Conservation (phyloP, 2,329 filamentous ascomycete genomes). For the Pseudogymnoascus sp. region DNA sequence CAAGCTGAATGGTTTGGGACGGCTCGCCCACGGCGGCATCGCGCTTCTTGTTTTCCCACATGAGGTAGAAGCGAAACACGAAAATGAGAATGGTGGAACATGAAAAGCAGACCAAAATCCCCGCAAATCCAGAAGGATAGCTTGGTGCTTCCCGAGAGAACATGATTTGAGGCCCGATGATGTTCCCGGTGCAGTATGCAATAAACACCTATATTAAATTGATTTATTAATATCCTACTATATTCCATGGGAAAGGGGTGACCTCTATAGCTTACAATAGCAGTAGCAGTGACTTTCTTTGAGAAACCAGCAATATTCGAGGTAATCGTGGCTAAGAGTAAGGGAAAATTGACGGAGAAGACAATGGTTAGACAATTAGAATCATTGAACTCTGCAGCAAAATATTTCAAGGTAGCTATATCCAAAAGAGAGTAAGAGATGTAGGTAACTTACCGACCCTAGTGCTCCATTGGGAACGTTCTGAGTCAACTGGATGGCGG, state of each 20-base stretch:
- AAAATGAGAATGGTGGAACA: conserved; percentile 16
- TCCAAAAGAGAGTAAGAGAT: not conserved
- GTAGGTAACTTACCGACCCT: not conserved
- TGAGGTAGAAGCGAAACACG: conserved; percentile 20
- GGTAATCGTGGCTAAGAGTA: conserved; percentile 26
- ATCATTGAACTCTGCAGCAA: not conserved
- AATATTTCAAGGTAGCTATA: not conserved
- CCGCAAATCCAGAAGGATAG: conserved; percentile 23
- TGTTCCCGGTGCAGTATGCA: conserved; percentile 25
- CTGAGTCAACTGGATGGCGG: conserved; percentile 18
- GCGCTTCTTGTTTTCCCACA: conserved; percentile 17
- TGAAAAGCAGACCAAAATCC: conserved; percentile 23
- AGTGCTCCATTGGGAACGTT: conserved; percentile 26
- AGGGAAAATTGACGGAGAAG: conserved; percentile 25
- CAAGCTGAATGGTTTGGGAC: conserved; percentile 2
- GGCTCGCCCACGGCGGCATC: not conserved
- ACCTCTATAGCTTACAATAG: conserved; percentile 13
- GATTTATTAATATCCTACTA: not conserved
- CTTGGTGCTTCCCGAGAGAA: conserved; percentile 14
- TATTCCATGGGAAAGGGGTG: not conserved
- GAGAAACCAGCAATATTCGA: conserved; percentile 27
- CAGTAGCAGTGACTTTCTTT: conserved; percentile 28
- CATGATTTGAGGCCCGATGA: conserved; percentile 18
- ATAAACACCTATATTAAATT: conserved; percentile 15
- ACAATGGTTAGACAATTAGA: conserved; percentile 24